phyloP scores from a whole-genome alignment of 177 flowering plant species.

The Vitis hybrid region DNA sequence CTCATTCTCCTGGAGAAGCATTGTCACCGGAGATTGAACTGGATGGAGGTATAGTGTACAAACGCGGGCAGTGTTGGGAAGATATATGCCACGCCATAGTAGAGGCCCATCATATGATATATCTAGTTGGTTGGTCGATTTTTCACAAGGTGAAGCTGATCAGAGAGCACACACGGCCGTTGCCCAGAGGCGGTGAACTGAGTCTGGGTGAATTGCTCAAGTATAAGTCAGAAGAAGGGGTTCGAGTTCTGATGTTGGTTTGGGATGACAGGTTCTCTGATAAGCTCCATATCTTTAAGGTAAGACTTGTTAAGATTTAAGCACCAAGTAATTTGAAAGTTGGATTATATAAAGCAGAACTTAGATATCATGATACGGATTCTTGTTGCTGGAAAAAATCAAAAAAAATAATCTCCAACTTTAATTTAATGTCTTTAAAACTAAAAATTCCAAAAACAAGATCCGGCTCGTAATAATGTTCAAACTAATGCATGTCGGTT shows the following conservation, averaged over 20 bases:
- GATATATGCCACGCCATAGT: conserved; percentile 84
- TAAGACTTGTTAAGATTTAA: conserved; percentile 17
- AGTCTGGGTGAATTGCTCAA: conserved; percentile 87
- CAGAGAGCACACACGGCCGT: conserved; percentile 63
- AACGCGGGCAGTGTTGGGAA: conserved; percentile 79
- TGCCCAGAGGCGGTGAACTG: conserved; percentile 70
- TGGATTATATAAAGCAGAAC: too few species aligned
- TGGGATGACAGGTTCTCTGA: conserved; percentile 96
- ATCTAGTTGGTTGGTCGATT: conserved; percentile 89
- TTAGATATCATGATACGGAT: too few species aligned
- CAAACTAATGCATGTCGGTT: too few species aligned
- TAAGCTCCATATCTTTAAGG: conserved; percentile 66
- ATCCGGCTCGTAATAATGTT: fast-evolving
- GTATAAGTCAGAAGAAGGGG: conserved; percentile 93
- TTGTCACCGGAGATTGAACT: conserved; percentile 54
- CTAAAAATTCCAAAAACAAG: too few species aligned
- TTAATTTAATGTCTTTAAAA: too few species aligned
- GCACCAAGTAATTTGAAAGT: too few species aligned
- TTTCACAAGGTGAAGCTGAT: conserved; percentile 75
- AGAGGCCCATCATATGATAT: conserved; percentile 90
- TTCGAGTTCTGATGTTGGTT: conserved; percentile 74
- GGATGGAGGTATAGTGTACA: conserved; percentile 49
- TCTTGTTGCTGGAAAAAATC: too few species aligned
- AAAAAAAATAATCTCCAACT: too few species aligned
- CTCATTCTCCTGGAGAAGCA: conserved; percentile 46